Base-by-base conservation (phyloP, 106 monocot species). In the Narthecium ossifragum region DNA sequence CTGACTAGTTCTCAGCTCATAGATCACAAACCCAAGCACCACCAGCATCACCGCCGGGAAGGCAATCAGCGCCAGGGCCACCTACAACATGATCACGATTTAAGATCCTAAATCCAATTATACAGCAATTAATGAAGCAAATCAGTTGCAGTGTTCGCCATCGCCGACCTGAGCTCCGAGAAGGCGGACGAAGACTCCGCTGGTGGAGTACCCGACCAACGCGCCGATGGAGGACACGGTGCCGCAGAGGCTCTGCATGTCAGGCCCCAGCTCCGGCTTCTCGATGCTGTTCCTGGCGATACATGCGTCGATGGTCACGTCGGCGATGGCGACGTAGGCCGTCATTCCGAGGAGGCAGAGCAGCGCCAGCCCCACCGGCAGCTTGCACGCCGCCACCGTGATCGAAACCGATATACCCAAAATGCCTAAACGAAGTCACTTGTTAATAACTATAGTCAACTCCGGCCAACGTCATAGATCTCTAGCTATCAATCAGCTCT, bases 231-330 rank as follows among this genome's bases (percentile, higher is more conserved):
- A 78, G 2, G 85, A 78, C 2, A 68, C 51, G 20, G 73, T 67
- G 0, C 67, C 68, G 31, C 81, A 90, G 5, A 90, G 78, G 55
- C 84, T 90, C 63, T 90, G 90, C 78, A 90, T 78, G 62, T 90
- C 90, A 1, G 85, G 43, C 0, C 81, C 90, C 24, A 90, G 53
- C 7, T 45, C 60, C 13, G 85, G 85, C 30, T 45, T 18, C n/a
- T 73, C 71, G n/a, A 85, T 90, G 66, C 90, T 78, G 36, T 90
- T 90, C 56, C 65, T 64, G 0, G 90, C 90, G 24, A 85, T 75
- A 62, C 85, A 90, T 0, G 90, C 90, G 23, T 90, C 90, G 29
- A 90, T 85, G 0, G 90, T 90, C 28, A 90, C 90, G 29, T 90
- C 85, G 0, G 85, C 85, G 27, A 90, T 81, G 13, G 90, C 85